Evolutionary conservation across 2,329 filamentous ascomycete species (phyloP), one percentile per base, ranked within the genome.

Genomic region (Cladosporium sp.): DNA sequence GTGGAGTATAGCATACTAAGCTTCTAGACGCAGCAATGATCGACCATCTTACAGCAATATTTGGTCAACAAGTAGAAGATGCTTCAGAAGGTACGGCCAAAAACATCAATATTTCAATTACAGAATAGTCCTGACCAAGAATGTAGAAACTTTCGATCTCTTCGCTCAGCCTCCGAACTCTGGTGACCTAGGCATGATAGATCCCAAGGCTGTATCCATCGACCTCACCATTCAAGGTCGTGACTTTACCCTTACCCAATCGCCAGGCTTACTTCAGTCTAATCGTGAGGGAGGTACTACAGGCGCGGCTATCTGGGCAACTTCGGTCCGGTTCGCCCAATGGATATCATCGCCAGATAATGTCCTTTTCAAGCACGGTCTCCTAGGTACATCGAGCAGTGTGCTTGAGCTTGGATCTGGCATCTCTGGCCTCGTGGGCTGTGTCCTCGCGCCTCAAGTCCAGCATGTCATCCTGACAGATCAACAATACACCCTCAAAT

Each of bases 371-470:
- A 76, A 78, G 44, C 64, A 62, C 21, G 35, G 31, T 21, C 72
- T 89, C 60, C 81, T 94, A 8, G 77, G 81, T 28, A 67, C 81
- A 0, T 71, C 80, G 1, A 88, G 90, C 5, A 81, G 81, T 6
- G 82, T 93, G 23, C 82, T 97, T 64, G 95, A 98, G 75, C 86
- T 99, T 6, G 95, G 95, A 52, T 93, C 92, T 76, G 95, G 95
- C 63, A 90, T 96, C 64, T 91, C 93, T 0, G 92, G 90, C 21
- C 82, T 98, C 40, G 86, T 93, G 37, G 92, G 90, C 3, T 81
- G 95, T 44, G 81, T 87, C 7, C 78, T 97, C 14, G 85, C 86
- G 1, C 85, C 86, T 1, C 80, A 80, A 3, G 83, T 96, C 21
- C n/a, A 46, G 21, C 81, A 82, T 66, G 96, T 95, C 75, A 83